Base-by-base conservation (phyloP, 2,329 filamentous ascomycete species). In the Fusarium veterinarium region DNA sequence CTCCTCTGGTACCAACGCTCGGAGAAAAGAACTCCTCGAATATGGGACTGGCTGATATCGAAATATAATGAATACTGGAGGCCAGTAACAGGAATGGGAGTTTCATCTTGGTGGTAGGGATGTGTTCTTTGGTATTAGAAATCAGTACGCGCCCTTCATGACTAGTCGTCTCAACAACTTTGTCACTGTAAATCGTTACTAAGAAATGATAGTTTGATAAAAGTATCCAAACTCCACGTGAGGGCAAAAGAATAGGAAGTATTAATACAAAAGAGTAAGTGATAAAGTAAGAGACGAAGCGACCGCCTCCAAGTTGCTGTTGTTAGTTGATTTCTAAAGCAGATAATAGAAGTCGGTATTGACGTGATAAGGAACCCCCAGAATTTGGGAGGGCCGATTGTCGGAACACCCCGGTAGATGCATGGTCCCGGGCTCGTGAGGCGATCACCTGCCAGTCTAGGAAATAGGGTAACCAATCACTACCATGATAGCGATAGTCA, bases 1-100 rank as follows among this genome's bases (percentile, higher is more conserved):
- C 93, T 30, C 92, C 92, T 25, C 71, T 75, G 17, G 67, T 75
- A n/a, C 78, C 77, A 33, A 31, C 48, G 14, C 52, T 51, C 4
- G 64, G 59, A 20, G 69, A 48, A 13, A 74, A 41, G 31, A 71
- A 66, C 44, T 77, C 42, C 23, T 70, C 46, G 16, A 64, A 45
- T 11, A 64, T n/a, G 9, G 67, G 71, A 16, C 42, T 64, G 12
- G 74, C 72, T 14, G 45, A 60, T 46, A 71, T 33, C 5, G 58
- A 58, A 30, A 48, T 52, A 52, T 57, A 45, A 23, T 75, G 60
- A 25, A 71, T 14, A 25, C 69, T 40, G n/a, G 62, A 61, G 17
- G 65, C 65, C 23, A 75, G 45, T 19, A 74, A 60, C 4, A 73
- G 40, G 19, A 46, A 62, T 6, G 59, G 60, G n/a, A 33, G 33